Evolutionary conservation across 495 filamentous ascomycete species (phyloP).

Genomic region (Lasiosphaeria ovina): DNA sequence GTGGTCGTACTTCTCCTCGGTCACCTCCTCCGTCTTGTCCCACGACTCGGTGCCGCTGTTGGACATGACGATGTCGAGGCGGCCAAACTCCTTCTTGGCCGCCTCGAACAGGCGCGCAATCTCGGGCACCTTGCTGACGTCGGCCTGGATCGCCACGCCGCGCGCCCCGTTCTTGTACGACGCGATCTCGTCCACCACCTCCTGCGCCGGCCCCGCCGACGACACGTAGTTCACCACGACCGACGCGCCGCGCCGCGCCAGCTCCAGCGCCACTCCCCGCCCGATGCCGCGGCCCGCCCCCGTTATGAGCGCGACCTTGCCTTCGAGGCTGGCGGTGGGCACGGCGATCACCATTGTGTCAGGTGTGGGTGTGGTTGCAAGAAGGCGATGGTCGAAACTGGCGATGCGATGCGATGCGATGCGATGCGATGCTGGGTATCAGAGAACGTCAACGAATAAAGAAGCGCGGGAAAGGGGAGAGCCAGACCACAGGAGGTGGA

Average conservation of each 20-base stretch:
- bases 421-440: not conserved
- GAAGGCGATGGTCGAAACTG: not conserved
- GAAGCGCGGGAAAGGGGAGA: too few relatives aligned
- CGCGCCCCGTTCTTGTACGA: constrained; percentile 47
- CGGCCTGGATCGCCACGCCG: constrained; percentile 70
- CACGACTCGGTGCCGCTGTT: constrained; percentile 66
- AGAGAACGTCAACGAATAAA: too few relatives aligned
- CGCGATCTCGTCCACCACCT: constrained; percentile 54
- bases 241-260: constrained; percentile 67
- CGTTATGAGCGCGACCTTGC: constrained; percentile 73
- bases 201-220: constrained; percentile 58
- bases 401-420: not conserved
- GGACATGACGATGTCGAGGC: constrained; percentile 72
- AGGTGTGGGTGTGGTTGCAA: constrained; percentile 1
- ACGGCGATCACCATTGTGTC: constrained; percentile 32
- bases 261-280: constrained; percentile 70
- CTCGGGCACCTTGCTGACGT: constrained; percentile 65
- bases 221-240: constrained; percentile 78
- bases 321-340: constrained; percentile 48
- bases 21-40: constrained; percentile 65
- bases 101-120: constrained; percentile 61
- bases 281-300: constrained; percentile 74
- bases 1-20: constrained; percentile 70
- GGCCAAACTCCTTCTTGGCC: constrained; percentile 63
- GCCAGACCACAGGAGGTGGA: too few relatives aligned